Evolutionary conservation across 1,139 yeast genomes (phyloP), one percentile per base, ranked within the genome.

Genomic region (Geotrichum fermentans): DNA sequence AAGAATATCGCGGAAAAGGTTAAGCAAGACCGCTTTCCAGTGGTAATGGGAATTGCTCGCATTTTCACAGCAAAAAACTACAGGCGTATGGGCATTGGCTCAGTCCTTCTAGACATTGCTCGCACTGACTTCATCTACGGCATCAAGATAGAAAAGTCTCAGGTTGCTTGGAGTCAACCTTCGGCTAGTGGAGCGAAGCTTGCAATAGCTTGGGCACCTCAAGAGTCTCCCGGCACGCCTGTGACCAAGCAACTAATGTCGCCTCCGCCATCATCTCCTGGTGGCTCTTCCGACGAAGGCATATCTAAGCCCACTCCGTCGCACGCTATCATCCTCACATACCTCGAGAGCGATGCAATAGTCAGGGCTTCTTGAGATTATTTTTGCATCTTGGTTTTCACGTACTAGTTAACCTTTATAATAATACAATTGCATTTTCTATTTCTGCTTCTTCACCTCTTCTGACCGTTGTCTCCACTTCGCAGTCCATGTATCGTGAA

Each of bases 161-260:
- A 77, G 49, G 65, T 83, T 1, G 84, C 80, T 0, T 83, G 86
- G 74, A 81, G 88, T 49, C 92, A 83, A 61, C 90, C 90, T 0
- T 79, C 85, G 55, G 73, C 71, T 36, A 68, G 74, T 33, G 92
- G 92, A 0, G 77, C 78, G 1, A 65, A 70, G 41, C 67, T 83
- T 34, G 85, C 89, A 3, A 39, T 45, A 10, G 39, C 42, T 35
- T 65, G 64, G 66, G 17, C 50, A 34, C 34, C 48, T 16, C 34
- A 13, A 17, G 34, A 32, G 17, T 34, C 7, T 5, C 38, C 22
- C 6, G 4, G 7, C 7, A 5, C 7, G 13, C 20, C 17, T 6
- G 20, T 5, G 22, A 17, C 26, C 8, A 6, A 11, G 14, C 29
- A 18, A 11, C 17, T 37, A n/a, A 33, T 33, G 8, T 40, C 44